These are phyloP conservation scores for Nyctanthes arbortristis DNA, from an alignment of 257 asterid genomes.

Conservation along the genomic window DNA sequence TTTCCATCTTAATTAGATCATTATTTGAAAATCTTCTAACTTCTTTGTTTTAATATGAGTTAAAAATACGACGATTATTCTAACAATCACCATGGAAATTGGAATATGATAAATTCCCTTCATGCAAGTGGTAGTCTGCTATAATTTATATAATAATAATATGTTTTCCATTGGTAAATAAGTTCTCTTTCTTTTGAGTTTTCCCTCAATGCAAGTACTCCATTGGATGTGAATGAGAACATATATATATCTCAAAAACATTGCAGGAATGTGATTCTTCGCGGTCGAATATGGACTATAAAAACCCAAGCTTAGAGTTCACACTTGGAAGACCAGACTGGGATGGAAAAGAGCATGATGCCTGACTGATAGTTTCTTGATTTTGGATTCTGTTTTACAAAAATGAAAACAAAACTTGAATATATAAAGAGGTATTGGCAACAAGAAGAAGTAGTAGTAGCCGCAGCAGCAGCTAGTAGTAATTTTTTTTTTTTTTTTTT, in stretches of 20 bases:
- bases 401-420: constrained; percentile 8
- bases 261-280: constrained; percentile 49
- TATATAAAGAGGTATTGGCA: constrained; percentile 8
- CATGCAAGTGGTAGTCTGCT: neutral
- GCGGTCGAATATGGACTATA: constrained; percentile 29
- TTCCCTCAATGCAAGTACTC: neutral
- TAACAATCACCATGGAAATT: too few relatives aligned
- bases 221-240: neutral
- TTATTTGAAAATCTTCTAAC: neutral
- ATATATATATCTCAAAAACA: neutral
- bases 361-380: neutral
- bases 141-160: neutral
- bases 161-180: neutral
- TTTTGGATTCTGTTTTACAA: neutral
- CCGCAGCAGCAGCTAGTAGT: neutral
- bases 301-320: constrained; percentile 43
- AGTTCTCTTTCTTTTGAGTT: neutral
- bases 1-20: neutral
- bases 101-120: neutral
- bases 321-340: constrained; percentile 40
- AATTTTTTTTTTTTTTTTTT: too few relatives aligned
- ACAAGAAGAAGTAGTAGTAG: neutral
- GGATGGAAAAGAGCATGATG: constrained; percentile 37
- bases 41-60: neutral
- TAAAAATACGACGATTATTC: too few relatives aligned